Percentiles rank a stretch among this genome's conserved stretches.
phyloP scores from a whole-genome alignment of 2,329 filamentous ascomycete species.

The Paraphoma sp. region DNA sequence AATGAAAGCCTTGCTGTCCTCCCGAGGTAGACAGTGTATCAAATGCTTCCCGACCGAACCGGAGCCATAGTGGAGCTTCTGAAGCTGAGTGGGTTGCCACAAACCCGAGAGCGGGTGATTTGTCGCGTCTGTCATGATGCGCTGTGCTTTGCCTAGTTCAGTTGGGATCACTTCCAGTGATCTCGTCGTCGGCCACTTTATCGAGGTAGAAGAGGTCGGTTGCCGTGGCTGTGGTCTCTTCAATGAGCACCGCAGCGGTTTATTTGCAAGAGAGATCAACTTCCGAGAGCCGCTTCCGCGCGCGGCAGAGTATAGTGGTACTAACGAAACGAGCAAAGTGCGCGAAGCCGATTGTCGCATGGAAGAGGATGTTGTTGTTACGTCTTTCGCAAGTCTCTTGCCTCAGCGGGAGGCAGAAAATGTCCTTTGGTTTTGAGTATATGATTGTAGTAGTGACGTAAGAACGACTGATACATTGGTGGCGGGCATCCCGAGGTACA shows the following conservation, averaged over 20 bases:
- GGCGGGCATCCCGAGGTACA: conserved; percentile 10
- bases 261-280: not conserved
- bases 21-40: conserved; percentile 51
- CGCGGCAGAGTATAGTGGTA: conserved; percentile 3
- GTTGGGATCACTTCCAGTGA: not conserved
- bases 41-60: conserved; percentile 57
- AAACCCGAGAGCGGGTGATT: conserved; percentile 55
- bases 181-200: not conserved
- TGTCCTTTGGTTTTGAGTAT: not conserved
- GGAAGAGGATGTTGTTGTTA: not conserved
- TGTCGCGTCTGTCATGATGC: conserved; percentile 51
- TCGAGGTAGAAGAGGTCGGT: not conserved
- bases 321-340: not conserved
- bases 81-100: conserved; percentile 59
- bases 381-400: not conserved
- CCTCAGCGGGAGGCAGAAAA: not conserved
- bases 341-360: conserved; percentile 2
- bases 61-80: conserved; percentile 59
- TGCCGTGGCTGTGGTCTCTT: not conserved
- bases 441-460: conserved; percentile 11
- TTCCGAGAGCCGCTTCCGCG: conserved; percentile 11
- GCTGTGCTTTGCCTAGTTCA: conserved; percentile 16
- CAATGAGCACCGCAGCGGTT: not conserved
- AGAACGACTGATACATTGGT: not conserved
- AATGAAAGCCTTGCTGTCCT: conserved; percentile 62